Conservation (phyloP, 805 yeast species). For the Ogataea salicorniae region DNA sequence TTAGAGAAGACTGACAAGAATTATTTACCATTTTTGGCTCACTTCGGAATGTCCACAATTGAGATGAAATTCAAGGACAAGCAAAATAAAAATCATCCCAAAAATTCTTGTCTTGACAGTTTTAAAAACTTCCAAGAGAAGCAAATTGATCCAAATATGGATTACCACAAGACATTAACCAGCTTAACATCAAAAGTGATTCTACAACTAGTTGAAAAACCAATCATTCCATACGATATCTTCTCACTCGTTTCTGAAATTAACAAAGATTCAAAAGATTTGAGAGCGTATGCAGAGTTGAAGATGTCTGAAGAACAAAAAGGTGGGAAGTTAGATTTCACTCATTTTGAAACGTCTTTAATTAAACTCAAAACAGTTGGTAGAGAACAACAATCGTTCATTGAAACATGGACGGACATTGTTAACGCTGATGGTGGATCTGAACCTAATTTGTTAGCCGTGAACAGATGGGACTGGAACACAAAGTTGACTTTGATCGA, state of each 20-base stretch:
- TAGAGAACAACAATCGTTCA: conserved; percentile 49
- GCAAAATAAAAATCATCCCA: conserved; percentile 35
- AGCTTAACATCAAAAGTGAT: conserved; percentile 49
- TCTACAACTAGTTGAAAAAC: conserved; percentile 65
- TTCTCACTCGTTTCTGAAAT: conserved; percentile 40
- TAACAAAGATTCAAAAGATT: conserved; percentile 39
- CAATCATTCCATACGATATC: conserved; percentile 68
- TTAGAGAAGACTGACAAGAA: conserved; percentile 43
- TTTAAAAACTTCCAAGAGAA: conserved; percentile 47
- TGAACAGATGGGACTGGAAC: conserved; percentile 79
- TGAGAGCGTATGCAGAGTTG: conserved; percentile 35
- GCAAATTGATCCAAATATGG: conserved; percentile 52
- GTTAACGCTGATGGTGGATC: conserved; percentile 48
- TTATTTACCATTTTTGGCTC: conserved; percentile 60
- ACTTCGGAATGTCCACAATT: conserved; percentile 65
- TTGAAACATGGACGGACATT: conserved; percentile 56
- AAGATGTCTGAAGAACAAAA: conserved; percentile 4
- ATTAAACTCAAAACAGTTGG: conserved; percentile 40
- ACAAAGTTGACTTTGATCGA: conserved; percentile 55
- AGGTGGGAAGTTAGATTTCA: conserved; percentile 19
- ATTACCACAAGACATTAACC: conserved; percentile 50
- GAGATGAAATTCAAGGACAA: conserved; percentile 44
- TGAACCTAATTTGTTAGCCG: conserved; percentile 69
- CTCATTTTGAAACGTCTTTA: conserved; percentile 25
- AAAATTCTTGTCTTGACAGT: conserved; percentile 57